These are phyloP conservation scores for Bjerkandera adusta DNA, from an alignment of 1,284 basidiomycete genomes.

Conservation along the genomic window DNA sequence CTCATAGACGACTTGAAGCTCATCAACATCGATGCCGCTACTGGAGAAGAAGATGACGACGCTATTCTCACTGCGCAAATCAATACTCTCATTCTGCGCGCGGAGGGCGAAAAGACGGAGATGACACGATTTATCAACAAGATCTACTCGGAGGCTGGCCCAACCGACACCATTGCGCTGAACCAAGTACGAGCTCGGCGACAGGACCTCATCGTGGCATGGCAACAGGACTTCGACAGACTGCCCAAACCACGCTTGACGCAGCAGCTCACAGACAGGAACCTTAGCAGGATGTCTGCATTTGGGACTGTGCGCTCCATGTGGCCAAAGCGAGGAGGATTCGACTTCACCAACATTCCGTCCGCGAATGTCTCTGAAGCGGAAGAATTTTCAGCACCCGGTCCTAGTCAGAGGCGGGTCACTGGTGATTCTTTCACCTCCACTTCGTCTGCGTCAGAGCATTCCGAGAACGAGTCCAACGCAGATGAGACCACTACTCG, in stretches of 20 bases:
- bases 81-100: conserved; percentile 67
- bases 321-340: conserved; percentile 61
- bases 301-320: conserved; percentile 69
- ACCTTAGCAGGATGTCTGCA: conserved; percentile 52
- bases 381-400: conserved; percentile 52
- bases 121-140: conserved; percentile 76
- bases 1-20: conserved; percentile 72
- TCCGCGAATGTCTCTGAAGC: conserved; percentile 75
- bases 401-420: conserved; percentile 37
- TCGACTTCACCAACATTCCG: conserved; percentile 53
- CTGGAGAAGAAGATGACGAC: conserved; percentile 70
- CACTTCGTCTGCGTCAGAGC: conserved; percentile 56
- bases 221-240: conserved; percentile 86
- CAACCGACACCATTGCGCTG: conserved; percentile 85
- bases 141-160: conserved; percentile 77
- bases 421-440: conserved; percentile 57
- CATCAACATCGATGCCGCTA: conserved; percentile 75
- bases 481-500: conserved; percentile 13
- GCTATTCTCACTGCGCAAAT: conserved; percentile 57
- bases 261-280: conserved; percentile 42
- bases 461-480: conserved; percentile 44
- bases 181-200: conserved; percentile 86
- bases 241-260: conserved; percentile 59
- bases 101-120: conserved; percentile 74
- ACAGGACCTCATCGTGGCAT: conserved; percentile 95